phyloP scores from a whole-genome alignment of 2,329 filamentous ascomycete species.

The Phoma herbarum region DNA sequence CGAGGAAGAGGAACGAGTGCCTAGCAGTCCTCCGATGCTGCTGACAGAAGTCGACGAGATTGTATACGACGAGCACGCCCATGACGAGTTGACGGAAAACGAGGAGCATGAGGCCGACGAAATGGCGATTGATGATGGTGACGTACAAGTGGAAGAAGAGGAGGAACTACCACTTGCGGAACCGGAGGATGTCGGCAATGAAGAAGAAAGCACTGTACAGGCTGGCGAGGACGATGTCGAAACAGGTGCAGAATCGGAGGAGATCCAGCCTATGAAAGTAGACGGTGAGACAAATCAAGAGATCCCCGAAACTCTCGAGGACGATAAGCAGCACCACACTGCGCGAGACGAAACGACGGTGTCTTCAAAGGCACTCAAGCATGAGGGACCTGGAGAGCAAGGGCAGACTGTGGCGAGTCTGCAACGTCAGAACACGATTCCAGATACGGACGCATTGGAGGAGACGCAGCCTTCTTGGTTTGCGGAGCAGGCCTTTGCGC shows the following conservation, averaged over 20 bases:
- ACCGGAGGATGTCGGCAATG: background rate
- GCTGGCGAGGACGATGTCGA: background rate
- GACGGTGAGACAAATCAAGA: constrained; percentile 27
- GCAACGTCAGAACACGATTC: constrained; percentile 42
- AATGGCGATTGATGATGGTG: constrained; percentile 33
- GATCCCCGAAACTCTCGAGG: constrained; percentile 37
- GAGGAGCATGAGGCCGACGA: constrained; percentile 32
- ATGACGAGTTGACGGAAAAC: constrained; percentile 31
- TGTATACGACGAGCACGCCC: constrained; percentile 38
- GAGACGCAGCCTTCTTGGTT: constrained; percentile 46
- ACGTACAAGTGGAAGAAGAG: constrained; percentile 31
- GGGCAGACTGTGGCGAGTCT: constrained; percentile 21
- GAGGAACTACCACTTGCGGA: constrained; percentile 2
- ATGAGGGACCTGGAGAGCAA: background rate
- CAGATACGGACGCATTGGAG: constrained; percentile 47
- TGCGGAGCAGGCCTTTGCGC: constrained; percentile 5
- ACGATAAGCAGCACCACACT: constrained; percentile 10
- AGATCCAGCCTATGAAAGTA: constrained; percentile 21
- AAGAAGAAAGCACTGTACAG: constrained; percentile 8
- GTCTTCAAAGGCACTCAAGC: background rate
- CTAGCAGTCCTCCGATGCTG: constrained; percentile 48
- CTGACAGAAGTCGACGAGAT: constrained; percentile 24
- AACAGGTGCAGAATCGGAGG: constrained; percentile 19
- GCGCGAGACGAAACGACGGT: background rate
- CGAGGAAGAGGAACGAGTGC: constrained; percentile 44